Evolutionary conservation across 2,329 filamentous ascomycete species (phyloP).

Genomic region (Talaromyces pinophilus): DNA sequence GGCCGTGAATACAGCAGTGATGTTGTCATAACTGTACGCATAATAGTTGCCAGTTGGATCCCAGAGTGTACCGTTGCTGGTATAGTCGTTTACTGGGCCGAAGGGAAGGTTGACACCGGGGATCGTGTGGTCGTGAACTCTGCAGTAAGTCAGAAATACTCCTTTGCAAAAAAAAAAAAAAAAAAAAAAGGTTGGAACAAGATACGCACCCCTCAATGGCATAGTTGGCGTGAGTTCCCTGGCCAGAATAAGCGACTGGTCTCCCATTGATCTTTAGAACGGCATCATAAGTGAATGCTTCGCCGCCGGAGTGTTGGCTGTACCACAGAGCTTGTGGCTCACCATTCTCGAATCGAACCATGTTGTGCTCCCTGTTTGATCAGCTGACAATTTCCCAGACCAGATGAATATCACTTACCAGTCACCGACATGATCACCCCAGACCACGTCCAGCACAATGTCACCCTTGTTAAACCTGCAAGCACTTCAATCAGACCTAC

Average conservation of each 20-base stretch:
- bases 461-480: constrained; percentile 56
- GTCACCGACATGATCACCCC: constrained; percentile 65
- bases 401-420: constrained; percentile 45
- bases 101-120: constrained; percentile 60
- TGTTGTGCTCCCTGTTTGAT: constrained; percentile 60
- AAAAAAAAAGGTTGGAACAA: not conserved
- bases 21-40: constrained; percentile 55
- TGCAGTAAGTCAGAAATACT: not conserved
- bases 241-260: constrained; percentile 60
- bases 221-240: constrained; percentile 67
- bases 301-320: constrained; percentile 62
- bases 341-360: constrained; percentile 64
- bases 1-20: constrained; percentile 47
- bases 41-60: constrained; percentile 60
- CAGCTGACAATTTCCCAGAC: not conserved
- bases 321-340: constrained; percentile 61
- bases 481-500: not conserved
- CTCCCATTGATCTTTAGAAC: constrained; percentile 57
- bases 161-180: no score
- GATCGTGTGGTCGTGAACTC: constrained; percentile 62
- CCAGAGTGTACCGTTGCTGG: constrained; percentile 59
- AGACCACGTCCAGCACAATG: constrained; percentile 51
- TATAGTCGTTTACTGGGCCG: constrained; percentile 57
- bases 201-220: constrained; percentile 51
- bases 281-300: constrained; percentile 62